Percentiles rank a stretch among this genome's conserved stretches.
phyloP scores from a whole-genome alignment of 2,329 filamentous ascomycete species.

The Kalaharituber pfeilii region DNA sequence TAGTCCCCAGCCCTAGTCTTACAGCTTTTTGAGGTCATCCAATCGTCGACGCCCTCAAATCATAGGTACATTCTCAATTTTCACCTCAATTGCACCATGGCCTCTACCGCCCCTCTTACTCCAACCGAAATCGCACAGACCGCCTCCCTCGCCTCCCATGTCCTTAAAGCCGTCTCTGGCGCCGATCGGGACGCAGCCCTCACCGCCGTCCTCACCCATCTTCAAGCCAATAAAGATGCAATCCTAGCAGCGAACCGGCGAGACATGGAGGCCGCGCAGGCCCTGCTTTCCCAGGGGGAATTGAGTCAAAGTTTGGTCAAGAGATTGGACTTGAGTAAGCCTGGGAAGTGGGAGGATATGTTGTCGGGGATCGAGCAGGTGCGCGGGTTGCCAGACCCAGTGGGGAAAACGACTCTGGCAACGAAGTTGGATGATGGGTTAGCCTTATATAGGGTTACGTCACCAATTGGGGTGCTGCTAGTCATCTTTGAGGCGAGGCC shows the following conservation, averaged over 20 bases:
- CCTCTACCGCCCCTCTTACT: constrained; percentile 54
- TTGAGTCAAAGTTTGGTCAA: constrained; percentile 73
- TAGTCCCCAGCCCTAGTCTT: too few relatives aligned
- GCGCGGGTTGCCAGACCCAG: constrained; percentile 69
- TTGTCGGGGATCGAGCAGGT: constrained; percentile 87
- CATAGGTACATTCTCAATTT: too few relatives aligned
- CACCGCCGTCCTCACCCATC: constrained; percentile 62
- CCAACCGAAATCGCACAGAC: constrained; percentile 59
- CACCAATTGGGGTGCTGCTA: constrained; percentile 89
- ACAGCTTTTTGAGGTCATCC: too few relatives aligned
- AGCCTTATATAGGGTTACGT: constrained; percentile 70
- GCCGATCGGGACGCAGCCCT: constrained; percentile 68
- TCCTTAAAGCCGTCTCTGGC: constrained; percentile 61
- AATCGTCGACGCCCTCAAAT: too few relatives aligned
- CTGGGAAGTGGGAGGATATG: constrained; percentile 96
- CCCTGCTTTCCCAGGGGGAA: constrained; percentile 55
- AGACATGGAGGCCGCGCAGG: constrained; percentile 58
- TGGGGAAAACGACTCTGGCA: constrained; percentile 67
- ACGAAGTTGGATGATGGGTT: constrained; percentile 77
- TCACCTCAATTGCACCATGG: constrained; percentile 17
- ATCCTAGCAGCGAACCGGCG: constrained; percentile 76
- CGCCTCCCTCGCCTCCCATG: constrained; percentile 50
- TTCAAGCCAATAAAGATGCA: constrained; percentile 48
- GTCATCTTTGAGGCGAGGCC: constrained; percentile 97
- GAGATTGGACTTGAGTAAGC: constrained; percentile 65